Evolutionary conservation across 1,284 basidiomycete species (phyloP), one percentile per base, ranked within the genome.

Genomic region (Pseudozyma tsukubaensis): DNA sequence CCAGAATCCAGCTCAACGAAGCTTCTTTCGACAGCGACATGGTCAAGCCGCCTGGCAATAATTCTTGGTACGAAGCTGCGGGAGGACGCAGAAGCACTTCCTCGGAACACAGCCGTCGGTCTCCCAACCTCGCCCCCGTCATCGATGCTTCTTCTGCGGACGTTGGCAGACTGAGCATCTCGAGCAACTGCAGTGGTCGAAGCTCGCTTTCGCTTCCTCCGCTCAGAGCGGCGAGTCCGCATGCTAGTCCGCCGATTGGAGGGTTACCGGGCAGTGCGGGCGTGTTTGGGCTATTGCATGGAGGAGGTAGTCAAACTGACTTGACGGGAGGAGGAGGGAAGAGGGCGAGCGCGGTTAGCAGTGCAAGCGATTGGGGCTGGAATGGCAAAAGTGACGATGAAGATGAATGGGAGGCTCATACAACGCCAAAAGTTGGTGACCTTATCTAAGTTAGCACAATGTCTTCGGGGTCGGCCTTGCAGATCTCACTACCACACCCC

Each of bases 201-300:
- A 55, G 56, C 21, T 54, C 50, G 8, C 9, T 42, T 1, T 37
- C 50, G 10, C 39, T 62, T 12, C 39, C 37, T 5, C 19, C 21
- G 36, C n/a, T 19, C 11, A 44, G 45, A 42, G 56, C 7, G 18
- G 56, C 16, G 13, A 53, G 39, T 19, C 56, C 55, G 9, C 48
- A 59, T 35, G 29, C 40, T 3, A 62, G 54, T 24, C 63, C 69
- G 10, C 59, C 63, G 14, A 19, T 67, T 0, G 63, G 63, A 0
- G 69, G 63, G 0, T 43, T 32, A 0, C 69, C 62, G 1, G 70
- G 65, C 1, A 51, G 48, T 7, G 56, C 55, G 5, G 68, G 67
- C 3, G 54, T 66, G 29, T 72, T 62, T 37, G 70, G 63, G 1
- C 44, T 65, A 58, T 29, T 71, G 48, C 36, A 59, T 36, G 50